phyloP scores from a whole-genome alignment of 176 grass and related monocot genomes.

The Bonia amplexicaulis region DNA sequence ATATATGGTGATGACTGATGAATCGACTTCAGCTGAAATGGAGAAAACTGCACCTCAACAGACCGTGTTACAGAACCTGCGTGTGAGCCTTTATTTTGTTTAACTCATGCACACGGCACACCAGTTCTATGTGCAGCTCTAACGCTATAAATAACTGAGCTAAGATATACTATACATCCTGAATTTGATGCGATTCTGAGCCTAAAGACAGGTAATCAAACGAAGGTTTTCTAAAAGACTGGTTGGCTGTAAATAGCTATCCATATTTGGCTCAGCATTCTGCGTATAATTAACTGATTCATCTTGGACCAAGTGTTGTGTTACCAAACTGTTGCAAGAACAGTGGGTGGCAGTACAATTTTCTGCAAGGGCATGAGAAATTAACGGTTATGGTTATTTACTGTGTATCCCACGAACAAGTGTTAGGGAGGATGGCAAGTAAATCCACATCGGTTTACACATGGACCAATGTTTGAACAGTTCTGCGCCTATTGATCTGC shows the following conservation, averaged over 20 bases:
- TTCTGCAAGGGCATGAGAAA: neutral
- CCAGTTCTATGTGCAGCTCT: neutral
- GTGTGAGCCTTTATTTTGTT: neutral
- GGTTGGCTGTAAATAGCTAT: neutral
- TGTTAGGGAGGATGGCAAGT: slow-evolving; percentile 5
- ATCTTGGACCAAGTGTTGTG: neutral
- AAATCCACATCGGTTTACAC: neutral
- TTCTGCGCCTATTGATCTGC: neutral
- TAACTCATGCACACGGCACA: neutral
- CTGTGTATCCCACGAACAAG: slow-evolving; percentile 3
- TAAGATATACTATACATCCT: neutral
- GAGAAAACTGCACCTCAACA: neutral
- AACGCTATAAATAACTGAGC: neutral
- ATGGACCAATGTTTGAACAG: neutral
- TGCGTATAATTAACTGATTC: neutral
- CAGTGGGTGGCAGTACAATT: neutral
- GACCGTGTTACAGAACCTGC: neutral
- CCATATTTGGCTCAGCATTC: neutral
- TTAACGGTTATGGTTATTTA: neutral
- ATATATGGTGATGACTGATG: neutral
- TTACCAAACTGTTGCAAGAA: neutral
- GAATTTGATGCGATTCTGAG: neutral
- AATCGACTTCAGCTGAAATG: slow-evolving; percentile 3
- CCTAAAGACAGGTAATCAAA: neutral
- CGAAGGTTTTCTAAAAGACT: neutral